Base-by-base conservation (phyloP, 163 green algal genomes). In the Scenedesmus sp. region DNA sequence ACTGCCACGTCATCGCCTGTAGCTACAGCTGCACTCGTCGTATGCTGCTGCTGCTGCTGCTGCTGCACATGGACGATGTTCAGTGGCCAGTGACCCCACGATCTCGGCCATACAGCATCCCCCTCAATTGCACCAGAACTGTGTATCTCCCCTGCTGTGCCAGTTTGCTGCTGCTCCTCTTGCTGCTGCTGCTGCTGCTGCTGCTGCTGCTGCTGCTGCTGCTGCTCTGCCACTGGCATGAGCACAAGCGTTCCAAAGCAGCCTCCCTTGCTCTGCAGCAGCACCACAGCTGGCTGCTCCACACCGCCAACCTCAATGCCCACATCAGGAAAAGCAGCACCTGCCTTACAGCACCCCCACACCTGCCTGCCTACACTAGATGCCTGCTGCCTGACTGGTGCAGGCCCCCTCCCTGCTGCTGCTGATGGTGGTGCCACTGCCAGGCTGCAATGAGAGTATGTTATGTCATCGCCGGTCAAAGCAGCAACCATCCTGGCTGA, bases 181-280 rank as follows among this genome's bases (percentile, higher is more conserved):
- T n/a, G n/a, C n/a, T n/a, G n/a, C 49, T 73, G 61, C 61, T 73
- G 24, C 61, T 73, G 61, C 72, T 49, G 30, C 35, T 46, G 72
- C 72, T 81, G 49, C 30, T 85, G 80, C 80, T 85, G 79, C 42
- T 51, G 40, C 26, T 33, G 26, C 2, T 85, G 40, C 79, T 70
- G 79, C 79, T 68, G 46, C 80, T 76, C 9, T 35, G 70, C 46
- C 44, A 68, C 22, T 33, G 40, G 65, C 68, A 89, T 35, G 30
- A 89, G 61, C 44, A 89, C 68, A 15, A 89, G 68, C 1, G 65
- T 89, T 1, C 85, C 85, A 70, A 82, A 89, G 43, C 61, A 82
- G 59, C 61, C 84, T 9, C 26, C 2, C 4, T 6, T n/a, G 9
- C 42, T 12, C 44, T 42, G 49, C 68, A 89, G 43, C 30, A 89